These are phyloP conservation scores for Macrolepiota albuminosa DNA, from an alignment of 768 basidiomycete genomes.

Conservation along the genomic window DNA sequence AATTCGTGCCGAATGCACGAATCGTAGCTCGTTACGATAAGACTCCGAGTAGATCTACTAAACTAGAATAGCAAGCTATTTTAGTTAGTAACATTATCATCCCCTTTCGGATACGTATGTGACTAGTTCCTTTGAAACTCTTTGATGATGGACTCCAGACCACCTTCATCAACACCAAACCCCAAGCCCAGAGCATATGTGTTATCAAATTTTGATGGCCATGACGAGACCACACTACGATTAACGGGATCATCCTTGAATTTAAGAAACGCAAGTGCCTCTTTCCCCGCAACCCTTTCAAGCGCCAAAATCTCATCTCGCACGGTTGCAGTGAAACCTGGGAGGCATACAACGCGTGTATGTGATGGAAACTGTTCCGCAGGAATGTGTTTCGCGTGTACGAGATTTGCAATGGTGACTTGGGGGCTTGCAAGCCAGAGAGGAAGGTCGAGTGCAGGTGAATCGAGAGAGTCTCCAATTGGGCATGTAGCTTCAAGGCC, in stretches of 20 bases:
- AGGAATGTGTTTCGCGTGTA: constrained; percentile 42
- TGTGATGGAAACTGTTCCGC: constrained; percentile 35
- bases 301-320: constrained; percentile 52
- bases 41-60: not conserved
- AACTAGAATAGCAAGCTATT: not conserved
- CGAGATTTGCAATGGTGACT: constrained; percentile 50
- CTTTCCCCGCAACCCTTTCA: constrained; percentile 44
- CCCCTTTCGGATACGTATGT: not conserved
- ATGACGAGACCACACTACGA: constrained; percentile 40
- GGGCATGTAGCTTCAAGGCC: constrained; percentile 47
- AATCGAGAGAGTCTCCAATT: constrained; percentile 39
- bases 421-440: constrained; percentile 48
- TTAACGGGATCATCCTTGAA: constrained; percentile 41
- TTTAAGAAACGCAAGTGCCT: constrained; percentile 40
- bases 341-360: constrained; percentile 52
- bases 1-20: too few relatives aligned
- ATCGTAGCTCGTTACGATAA: too few relatives aligned
- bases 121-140: not conserved
- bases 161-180: constrained; percentile 39
- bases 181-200: constrained; percentile 37
- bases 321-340: constrained; percentile 55
- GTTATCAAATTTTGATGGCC: constrained; percentile 44
- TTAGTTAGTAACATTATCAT: not conserved
- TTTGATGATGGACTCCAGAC: constrained; percentile 39
- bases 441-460: constrained; percentile 41